These are phyloP conservation scores for Heterobasidion annosum DNA, from an alignment of 1,284 basidiomycete species.

Conservation along the genomic window DNA sequence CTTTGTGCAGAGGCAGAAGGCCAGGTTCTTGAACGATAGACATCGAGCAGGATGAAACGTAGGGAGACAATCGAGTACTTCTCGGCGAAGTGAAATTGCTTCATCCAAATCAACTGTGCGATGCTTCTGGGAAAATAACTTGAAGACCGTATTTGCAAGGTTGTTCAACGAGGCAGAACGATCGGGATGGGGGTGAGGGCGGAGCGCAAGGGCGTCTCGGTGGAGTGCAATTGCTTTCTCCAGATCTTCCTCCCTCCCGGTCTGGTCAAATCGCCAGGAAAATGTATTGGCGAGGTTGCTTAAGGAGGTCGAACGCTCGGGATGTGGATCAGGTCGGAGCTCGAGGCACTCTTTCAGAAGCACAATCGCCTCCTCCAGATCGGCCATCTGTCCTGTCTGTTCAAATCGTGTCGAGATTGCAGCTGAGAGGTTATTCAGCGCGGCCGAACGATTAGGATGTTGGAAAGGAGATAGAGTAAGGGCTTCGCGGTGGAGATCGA, in stretches of 20 bases:
- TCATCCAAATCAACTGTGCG: conserved; percentile 18
- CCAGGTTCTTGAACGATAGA: neutral
- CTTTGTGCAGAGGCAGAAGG: neutral
- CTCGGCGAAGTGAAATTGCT: conserved; percentile 15
- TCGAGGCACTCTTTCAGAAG: conserved; percentile 14
- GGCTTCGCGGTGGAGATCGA: neutral
- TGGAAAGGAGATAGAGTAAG: conserved; percentile 13
- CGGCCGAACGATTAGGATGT: conserved; percentile 12
- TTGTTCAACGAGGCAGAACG: too few relatives aligned
- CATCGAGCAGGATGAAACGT: conserved; percentile 10
- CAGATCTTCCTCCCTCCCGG: neutral
- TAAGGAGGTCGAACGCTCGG: conserved; percentile 1
- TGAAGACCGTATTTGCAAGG: neutral
- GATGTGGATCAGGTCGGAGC: conserved; percentile 14
- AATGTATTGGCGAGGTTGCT: neutral
- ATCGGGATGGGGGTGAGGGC: too few relatives aligned
- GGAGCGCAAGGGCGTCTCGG: too few relatives aligned
- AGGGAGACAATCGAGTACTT: conserved; percentile 15
- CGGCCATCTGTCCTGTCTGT: conserved; percentile 12
- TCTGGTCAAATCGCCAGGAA: neutral
- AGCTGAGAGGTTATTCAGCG: conserved; percentile 12
- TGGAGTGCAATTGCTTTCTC: neutral
- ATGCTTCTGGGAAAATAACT: conserved; percentile 14
- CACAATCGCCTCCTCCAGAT: conserved; percentile 21
- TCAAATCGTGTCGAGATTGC: conserved; percentile 12